phyloP scores from a whole-genome alignment of 2,329 filamentous ascomycete genomes.

The Pseudocercospora vitis region DNA sequence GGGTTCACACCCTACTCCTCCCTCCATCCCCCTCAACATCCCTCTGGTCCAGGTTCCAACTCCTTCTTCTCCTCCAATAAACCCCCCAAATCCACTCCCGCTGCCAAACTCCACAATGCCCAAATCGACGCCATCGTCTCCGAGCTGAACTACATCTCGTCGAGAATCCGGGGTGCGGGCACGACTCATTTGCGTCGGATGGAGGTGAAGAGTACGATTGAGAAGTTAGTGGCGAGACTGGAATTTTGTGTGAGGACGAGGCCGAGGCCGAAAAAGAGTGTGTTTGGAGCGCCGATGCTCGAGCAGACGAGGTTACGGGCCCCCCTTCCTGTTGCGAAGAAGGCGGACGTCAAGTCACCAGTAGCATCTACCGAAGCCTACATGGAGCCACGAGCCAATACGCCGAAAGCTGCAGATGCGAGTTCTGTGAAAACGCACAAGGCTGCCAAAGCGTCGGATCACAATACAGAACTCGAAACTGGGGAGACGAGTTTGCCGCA shows the following conservation, averaged over 20 bases:
- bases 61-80: slow-evolving; percentile 19
- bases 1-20: slow-evolving; percentile 45
- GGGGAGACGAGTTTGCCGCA: too few relatives aligned
- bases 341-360: too few relatives aligned
- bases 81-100: slow-evolving; percentile 25
- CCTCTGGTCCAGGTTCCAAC: too few relatives aligned
- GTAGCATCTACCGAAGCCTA: background rate
- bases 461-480: too few relatives aligned
- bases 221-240: slow-evolving; percentile 72
- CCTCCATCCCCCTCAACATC: slow-evolving; percentile 16
- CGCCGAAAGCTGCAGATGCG: background rate
- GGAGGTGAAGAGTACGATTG: slow-evolving; percentile 73
- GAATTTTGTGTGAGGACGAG: slow-evolving; percentile 68
- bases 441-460: background rate
- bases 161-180: slow-evolving; percentile 50
- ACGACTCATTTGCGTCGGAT: slow-evolving; percentile 70
- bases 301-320: background rate
- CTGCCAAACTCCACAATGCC: slow-evolving; percentile 62
- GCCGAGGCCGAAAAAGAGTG: slow-evolving; percentile 34
- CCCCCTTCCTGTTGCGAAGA: too few relatives aligned
- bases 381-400: background rate
- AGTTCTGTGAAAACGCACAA: background rate
- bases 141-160: slow-evolving; percentile 51
- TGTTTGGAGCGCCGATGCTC: slow-evolving; percentile 25
- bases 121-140: slow-evolving; percentile 67